Percentiles rank a stretch among this genome's conserved stretches.
phyloP scores from a whole-genome alignment of 192 early-diverging fungal genomes.

The Rhizophagus prolifer region DNA sequence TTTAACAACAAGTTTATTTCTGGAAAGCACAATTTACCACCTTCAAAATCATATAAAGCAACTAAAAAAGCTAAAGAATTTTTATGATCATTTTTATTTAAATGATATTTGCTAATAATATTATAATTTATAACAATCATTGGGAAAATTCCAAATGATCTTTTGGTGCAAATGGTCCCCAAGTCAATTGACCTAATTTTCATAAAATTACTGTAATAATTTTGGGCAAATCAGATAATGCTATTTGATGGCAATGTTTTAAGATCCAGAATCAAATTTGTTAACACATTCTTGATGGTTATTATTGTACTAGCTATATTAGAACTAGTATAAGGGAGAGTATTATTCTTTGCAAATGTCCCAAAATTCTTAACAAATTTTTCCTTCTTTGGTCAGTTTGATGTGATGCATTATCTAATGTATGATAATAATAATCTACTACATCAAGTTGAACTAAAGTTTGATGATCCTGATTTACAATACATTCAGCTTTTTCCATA shows the following conservation, averaged over 20 bases:
- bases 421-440: neutral
- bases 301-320: neutral
- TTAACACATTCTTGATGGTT: neutral
- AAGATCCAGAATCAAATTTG: neutral
- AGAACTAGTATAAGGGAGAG: neutral
- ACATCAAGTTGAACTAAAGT: too few species aligned
- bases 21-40: neutral
- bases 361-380: neutral
- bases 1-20: neutral
- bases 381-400: too few species aligned
- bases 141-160: neutral
- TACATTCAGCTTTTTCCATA: too few species aligned
- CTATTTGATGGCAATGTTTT: neutral
- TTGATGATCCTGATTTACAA: too few species aligned
- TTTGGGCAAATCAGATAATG: neutral
- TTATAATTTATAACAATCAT: neutral
- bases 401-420: too few species aligned
- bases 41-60: neutral
- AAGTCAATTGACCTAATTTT: neutral
- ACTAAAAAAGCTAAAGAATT: neutral
- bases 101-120: conserved; percentile 6
- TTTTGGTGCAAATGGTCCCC: neutral
- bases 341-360: neutral
- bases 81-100: neutral
- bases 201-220: neutral